A percentile compares a stretch with the other conserved stretches of the same genome.
Evolutionary conservation across 371 early-diverging fungal genomes (phyloP).

Genomic region (Mycotypha africana): DNA sequence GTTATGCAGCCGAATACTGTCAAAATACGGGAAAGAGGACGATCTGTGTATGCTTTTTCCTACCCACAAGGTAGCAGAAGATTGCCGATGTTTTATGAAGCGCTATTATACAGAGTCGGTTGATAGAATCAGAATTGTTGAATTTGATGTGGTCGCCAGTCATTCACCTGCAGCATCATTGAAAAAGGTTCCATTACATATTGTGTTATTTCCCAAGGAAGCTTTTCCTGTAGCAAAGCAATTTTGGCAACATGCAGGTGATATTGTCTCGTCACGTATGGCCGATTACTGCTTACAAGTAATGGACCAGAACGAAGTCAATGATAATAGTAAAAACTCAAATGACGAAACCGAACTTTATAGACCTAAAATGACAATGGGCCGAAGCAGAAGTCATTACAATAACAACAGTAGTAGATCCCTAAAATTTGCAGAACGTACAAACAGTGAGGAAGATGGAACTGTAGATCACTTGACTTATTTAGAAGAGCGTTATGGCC

Average conservation of each 20-base stretch:
- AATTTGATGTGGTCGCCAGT: conserved; percentile 54
- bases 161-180: conserved; percentile 34
- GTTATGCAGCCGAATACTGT: conserved; percentile 42
- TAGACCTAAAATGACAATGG: conserved; percentile 11
- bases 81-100: conserved; percentile 65
- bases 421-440: background rate
- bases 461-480: conserved; percentile 54
- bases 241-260: conserved; percentile 95
- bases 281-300: conserved; percentile 78
- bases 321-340: conserved; percentile 2
- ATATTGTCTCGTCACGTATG: conserved; percentile 81
- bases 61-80: conserved; percentile 60
- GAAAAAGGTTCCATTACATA: conserved; percentile 49
- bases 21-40: conserved; percentile 59
- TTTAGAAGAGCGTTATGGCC: conserved; percentile 91
- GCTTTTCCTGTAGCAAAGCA: conserved; percentile 72
- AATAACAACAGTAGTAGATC: conserved; percentile 4
- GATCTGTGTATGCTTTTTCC: conserved; percentile 76
- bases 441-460: conserved; percentile 20
- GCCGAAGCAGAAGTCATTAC: conserved; percentile 18
- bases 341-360: conserved; percentile 1
- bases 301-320: conserved; percentile 37
- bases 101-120: conserved; percentile 32
- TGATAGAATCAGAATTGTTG: conserved; percentile 52
- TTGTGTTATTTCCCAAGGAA: conserved; percentile 70